Percentiles rank a stretch among this genome's conserved stretches.
phyloP scores from a whole-genome alignment of 2,329 filamentous ascomycete genomes.

The Verticillium dahliae region DNA sequence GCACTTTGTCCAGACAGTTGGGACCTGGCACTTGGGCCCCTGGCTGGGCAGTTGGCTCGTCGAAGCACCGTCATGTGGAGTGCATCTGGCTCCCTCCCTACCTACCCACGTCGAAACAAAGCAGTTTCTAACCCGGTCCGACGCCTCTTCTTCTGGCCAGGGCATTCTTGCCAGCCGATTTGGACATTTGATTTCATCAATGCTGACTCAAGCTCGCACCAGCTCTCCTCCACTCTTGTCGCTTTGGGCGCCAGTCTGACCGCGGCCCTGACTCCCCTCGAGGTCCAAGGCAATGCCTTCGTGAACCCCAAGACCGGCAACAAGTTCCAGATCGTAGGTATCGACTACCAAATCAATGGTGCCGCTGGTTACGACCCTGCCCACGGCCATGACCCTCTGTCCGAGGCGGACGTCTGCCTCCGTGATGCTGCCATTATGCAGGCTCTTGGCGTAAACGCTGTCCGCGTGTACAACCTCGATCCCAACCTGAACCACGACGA shows the following conservation, averaged over 20 bases:
- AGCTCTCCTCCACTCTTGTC: constrained; percentile 31
- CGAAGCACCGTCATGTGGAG: too few relatives aligned
- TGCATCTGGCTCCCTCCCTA: too few relatives aligned
- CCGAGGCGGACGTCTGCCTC: constrained; percentile 49
- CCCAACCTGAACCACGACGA: constrained; percentile 60
- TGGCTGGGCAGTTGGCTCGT: neutral
- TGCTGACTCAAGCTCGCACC: neutral
- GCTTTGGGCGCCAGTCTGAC: constrained; percentile 46
- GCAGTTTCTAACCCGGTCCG: too few relatives aligned
- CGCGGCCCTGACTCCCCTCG: constrained; percentile 50
- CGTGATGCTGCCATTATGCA: constrained; percentile 63
- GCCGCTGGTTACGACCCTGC: constrained; percentile 53
- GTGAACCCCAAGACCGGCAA: constrained; percentile 52
- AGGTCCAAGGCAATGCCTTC: constrained; percentile 51
- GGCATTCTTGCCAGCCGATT: too few relatives aligned
- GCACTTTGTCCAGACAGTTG: neutral
- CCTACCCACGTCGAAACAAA: too few relatives aligned
- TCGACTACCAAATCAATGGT: constrained; percentile 65
- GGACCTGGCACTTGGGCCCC: neutral
- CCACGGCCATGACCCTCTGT: constrained; percentile 51
- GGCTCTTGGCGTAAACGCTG: constrained; percentile 57
- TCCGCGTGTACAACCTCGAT: constrained; percentile 64
- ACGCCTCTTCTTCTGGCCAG: too few relatives aligned
- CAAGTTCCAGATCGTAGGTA: constrained; percentile 59
- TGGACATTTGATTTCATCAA: neutral